Base-by-base conservation (phyloP, 2,329 filamentous ascomycete genomes). In the Alternaria solani region DNA sequence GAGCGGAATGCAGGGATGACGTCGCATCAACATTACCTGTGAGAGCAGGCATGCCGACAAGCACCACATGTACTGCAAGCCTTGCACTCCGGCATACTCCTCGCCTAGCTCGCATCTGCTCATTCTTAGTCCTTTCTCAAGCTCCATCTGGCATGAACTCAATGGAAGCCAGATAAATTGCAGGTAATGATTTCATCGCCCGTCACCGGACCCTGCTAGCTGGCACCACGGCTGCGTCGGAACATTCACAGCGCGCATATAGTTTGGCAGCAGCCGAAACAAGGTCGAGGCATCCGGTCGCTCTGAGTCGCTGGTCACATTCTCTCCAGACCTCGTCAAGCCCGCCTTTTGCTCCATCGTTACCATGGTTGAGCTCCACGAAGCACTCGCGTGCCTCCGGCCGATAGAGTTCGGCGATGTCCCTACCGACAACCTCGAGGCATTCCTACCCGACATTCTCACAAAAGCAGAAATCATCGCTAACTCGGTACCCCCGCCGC, bases 401-500 rank as follows among this genome's bases (percentile, higher is more conserved):
- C 81, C 81, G 1, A 79, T 79, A 48, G 76, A 81, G 53, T 84
- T 80, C 69, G 65, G 68, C 64, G 81, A 83, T 30, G 72, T 84
- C 30, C 82, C 82, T 20, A 71, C 77, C 52, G 71, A 80, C 60
- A 69, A 77, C 49, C 80, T 84, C 28, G 53, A 72, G 9, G 57
- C 66, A 38, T 84, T 79, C 65, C 70, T 84, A 46, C 68, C 72
- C 36, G 68, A 78, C 5, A 73, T 78, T 52, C 81, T 84, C 67
- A 61, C 77, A n/a, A 77, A 90, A 61, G 88, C 88, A 20, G 89
- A 93, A 70, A 82, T 89, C 18, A 86, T 96, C 57, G 82, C 91
- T 69, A 91, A 94, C 72, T 94, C 92, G 6, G 86, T 96, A 1
- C 93, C 93, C 4, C 83, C 84, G 11, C 79, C 84, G 3, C 78